Evolutionary conservation across 495 filamentous ascomycete genomes (phyloP).

Genomic region (Glarea lozoyensis): DNA sequence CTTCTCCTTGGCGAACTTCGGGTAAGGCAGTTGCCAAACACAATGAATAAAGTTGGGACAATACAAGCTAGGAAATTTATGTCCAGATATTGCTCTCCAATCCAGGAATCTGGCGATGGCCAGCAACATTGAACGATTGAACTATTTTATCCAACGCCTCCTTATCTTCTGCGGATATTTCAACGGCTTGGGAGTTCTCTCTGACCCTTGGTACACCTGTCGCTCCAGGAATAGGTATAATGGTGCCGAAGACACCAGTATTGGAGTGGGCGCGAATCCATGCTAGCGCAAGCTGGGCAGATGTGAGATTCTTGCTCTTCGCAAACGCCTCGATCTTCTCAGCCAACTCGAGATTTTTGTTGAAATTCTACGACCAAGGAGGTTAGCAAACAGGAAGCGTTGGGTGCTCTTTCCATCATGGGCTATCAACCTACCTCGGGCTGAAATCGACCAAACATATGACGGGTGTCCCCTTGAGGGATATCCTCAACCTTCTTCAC

Average conservation of each 20-base stretch:
- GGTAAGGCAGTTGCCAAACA: too few species aligned
- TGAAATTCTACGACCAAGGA: background rate
- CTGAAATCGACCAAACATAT: constrained; percentile 42
- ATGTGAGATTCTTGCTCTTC: constrained; percentile 43
- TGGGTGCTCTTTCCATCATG: constrained; percentile 47
- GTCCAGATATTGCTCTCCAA: background rate
- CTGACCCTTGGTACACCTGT: background rate
- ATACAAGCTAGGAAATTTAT: too few species aligned
- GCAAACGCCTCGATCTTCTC: constrained; percentile 27
- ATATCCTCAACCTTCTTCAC: background rate
- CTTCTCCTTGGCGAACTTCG: too few species aligned
- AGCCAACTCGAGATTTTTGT: constrained; percentile 31
- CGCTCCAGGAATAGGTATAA: background rate
- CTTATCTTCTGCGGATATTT: background rate
- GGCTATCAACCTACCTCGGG: constrained; percentile 56
- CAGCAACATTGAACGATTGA: background rate
- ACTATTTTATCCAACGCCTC: background rate
- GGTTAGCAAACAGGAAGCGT: background rate
- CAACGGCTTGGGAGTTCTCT: background rate
- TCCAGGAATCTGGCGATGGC: background rate
- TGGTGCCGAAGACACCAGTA: background rate
- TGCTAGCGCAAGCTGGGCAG: constrained; percentile 64
- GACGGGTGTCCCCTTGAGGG: background rate
- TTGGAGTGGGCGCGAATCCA: constrained; percentile 44
- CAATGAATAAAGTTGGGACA: too few species aligned